Conservation (phyloP, 1,139 yeast genomes). For the Scheffersomyces segobiensis region DNA sequence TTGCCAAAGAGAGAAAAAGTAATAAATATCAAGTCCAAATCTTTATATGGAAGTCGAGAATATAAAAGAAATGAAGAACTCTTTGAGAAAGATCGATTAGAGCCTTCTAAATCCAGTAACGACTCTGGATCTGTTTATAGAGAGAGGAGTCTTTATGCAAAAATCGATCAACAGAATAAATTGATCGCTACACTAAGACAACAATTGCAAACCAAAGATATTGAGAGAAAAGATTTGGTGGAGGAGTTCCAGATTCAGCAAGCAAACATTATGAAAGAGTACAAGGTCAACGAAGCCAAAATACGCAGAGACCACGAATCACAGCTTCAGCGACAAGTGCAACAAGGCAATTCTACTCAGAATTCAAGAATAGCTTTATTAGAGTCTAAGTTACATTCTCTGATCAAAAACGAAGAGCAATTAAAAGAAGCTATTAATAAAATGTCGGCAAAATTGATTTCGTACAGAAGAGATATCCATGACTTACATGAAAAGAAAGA, state of each 20-base stretch:
- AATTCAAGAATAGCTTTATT: neutral
- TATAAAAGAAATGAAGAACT: neutral
- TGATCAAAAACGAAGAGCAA: neutral
- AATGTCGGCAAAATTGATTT: constrained; percentile 8
- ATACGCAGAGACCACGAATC: constrained; percentile 2
- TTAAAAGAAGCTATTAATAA: constrained; percentile 6
- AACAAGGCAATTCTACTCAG: neutral
- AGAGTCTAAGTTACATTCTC: neutral
- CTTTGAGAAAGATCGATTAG: neutral
- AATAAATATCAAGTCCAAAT: neutral
- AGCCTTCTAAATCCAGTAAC: neutral
- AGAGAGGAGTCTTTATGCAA: constrained; percentile 1
- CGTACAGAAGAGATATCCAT: constrained; percentile 9
- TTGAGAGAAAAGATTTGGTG: constrained; percentile 11
- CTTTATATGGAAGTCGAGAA: neutral
- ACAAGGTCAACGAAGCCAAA: constrained; percentile 3
- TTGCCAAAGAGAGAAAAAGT: constrained; percentile 7
- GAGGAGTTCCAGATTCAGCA: constrained; percentile 15
- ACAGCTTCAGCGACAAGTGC: neutral
- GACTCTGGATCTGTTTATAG: neutral
- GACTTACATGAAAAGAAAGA: constrained; percentile 9
- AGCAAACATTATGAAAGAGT: constrained; percentile 7
- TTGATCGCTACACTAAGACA: constrained; percentile 4
- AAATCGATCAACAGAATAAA: constrained; percentile 5
- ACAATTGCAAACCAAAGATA: constrained; percentile 8